These are phyloP conservation scores for Trifolium fragiferum DNA, from an alignment of 306 rosid genomes.

Conservation along the genomic window DNA sequence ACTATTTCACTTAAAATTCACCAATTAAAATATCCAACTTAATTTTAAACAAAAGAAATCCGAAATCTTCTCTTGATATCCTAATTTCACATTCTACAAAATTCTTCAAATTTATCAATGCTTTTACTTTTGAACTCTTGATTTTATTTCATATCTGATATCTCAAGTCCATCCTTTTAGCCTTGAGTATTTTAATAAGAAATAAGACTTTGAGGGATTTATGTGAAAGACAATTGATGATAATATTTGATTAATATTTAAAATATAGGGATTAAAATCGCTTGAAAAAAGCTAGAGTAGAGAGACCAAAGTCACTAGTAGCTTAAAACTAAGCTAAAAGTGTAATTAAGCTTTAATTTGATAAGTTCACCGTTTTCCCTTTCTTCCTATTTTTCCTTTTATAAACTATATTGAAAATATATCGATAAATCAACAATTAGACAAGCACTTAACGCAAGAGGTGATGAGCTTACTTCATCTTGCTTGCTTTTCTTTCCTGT, in stretches of 20 bases:
- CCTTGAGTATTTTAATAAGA: neutral
- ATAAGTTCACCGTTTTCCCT: constrained; percentile 15
- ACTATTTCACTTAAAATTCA: neutral
- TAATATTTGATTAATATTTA: constrained; percentile 1
- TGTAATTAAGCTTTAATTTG: neutral
- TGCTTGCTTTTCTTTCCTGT: constrained; percentile 33
- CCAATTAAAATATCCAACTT: constrained; percentile 2
- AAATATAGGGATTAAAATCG: neutral
- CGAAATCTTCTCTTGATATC: neutral
- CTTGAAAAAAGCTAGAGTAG: neutral
- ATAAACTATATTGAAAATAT: constrained; percentile 12
- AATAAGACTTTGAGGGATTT: neutral
- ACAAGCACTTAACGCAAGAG: constrained; percentile 11
- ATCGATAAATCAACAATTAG: constrained; percentile 17
- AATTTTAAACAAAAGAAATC: neutral
- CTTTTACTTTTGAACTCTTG: neutral
- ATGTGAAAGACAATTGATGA: neutral
- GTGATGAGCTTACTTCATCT: constrained; percentile 24
- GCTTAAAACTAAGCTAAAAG: neutral
- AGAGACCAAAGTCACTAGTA: neutral
- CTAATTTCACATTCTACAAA: neutral
- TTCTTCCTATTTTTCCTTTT: constrained; percentile 10
- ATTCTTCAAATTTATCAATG: neutral
- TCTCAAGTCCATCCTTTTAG: neutral
- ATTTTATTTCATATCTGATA: neutral